Evolutionary conservation across 176 grass and related monocot genomes (phyloP).

Genomic region (Leersia perrieri): DNA sequence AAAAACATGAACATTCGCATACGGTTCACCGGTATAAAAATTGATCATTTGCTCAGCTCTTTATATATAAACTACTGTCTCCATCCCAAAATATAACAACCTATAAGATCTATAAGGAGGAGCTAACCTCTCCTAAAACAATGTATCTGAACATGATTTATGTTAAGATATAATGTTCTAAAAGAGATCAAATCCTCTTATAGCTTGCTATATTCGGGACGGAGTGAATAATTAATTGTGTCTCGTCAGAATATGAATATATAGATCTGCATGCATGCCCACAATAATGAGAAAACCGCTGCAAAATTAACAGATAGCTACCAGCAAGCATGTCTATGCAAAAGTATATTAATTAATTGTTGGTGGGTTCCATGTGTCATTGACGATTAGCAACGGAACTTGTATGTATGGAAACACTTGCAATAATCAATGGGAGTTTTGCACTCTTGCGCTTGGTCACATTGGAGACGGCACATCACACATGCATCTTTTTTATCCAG

Average conservation of each 20-base stretch:
- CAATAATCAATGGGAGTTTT: background rate
- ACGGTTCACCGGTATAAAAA: background rate
- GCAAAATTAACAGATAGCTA: background rate
- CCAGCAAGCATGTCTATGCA: background rate
- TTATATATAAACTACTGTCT: too few relatives aligned
- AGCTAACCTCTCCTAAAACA: too few relatives aligned
- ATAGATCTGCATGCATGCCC: background rate
- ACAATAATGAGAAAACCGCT: background rate
- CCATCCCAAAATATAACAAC: too few relatives aligned
- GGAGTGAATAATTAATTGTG: too few relatives aligned
- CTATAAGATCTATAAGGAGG: too few relatives aligned
- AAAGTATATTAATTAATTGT: too few relatives aligned
- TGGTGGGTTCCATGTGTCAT: background rate
- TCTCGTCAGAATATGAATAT: too few relatives aligned
- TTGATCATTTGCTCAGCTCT: background rate
- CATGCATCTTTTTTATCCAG: slow-evolving; percentile 19
- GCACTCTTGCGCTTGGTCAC: background rate
- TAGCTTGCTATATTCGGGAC: too few relatives aligned
- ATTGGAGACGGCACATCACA: background rate
- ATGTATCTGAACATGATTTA: too few relatives aligned
- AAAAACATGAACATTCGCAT: too few relatives aligned
- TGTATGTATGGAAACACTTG: background rate
- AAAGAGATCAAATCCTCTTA: too few relatives aligned
- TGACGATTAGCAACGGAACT: background rate
- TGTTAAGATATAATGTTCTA: too few relatives aligned